Percentiles rank a stretch among this genome's conserved stretches.
phyloP scores from a whole-genome alignment of 768 basidiomycete genomes.

The Pisolithus sp. region DNA sequence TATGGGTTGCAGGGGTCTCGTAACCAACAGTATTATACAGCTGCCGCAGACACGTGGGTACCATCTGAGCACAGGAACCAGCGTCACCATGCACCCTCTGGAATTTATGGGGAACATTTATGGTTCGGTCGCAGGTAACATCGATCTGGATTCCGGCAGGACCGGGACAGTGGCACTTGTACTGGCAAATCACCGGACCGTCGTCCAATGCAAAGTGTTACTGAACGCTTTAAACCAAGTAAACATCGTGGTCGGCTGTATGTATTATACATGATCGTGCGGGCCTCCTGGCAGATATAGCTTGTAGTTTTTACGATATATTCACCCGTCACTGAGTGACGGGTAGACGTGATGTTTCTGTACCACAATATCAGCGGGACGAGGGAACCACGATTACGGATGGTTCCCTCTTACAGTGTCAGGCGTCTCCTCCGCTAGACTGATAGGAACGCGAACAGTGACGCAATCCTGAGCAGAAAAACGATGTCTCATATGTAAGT shows the following conservation, averaged over 20 bases:
- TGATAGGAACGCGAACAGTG: constrained; percentile 49
- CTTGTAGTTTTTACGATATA: constrained; percentile 55
- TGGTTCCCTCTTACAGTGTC: constrained; percentile 43
- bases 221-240: constrained; percentile 38
- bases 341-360: constrained; percentile 62
- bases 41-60: constrained; percentile 46
- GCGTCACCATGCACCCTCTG: constrained; percentile 5
- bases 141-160: constrained; percentile 37
- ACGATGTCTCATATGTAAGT: constrained; percentile 41
- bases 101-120: neutral
- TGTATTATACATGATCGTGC: constrained; percentile 54
- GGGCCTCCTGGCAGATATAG: constrained; percentile 58
- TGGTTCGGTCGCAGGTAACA: constrained; percentile 39
- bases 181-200: neutral
- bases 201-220: constrained; percentile 33
- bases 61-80: constrained; percentile 29
- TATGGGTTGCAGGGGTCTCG: constrained; percentile 33
- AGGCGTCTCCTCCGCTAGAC: constrained; percentile 63
- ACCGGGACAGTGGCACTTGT: constrained; percentile 14
- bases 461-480: constrained; percentile 71
- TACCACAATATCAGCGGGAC: neutral
- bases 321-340: constrained; percentile 47
- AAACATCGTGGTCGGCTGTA: constrained; percentile 72
- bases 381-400: neutral
- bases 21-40: constrained; percentile 50